phyloP scores from a whole-genome alignment of 2,329 filamentous ascomycete genomes.

The Pseudogymnoascus sp. region DNA sequence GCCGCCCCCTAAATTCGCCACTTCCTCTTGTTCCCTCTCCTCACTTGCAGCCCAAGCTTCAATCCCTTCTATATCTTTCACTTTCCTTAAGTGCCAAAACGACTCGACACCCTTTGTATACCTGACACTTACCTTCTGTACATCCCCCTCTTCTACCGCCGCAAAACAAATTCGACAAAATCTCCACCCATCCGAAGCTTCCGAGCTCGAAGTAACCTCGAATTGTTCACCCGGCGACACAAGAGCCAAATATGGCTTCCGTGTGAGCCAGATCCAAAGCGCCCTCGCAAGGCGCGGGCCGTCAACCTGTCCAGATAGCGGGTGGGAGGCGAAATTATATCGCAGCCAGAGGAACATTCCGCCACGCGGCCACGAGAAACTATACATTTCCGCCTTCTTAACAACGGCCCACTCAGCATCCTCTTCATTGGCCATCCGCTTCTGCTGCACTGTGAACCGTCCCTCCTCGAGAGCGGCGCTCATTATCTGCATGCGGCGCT shows the following conservation, averaged over 20 bases:
- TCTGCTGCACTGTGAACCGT: conserved; percentile 55
- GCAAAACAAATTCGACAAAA: conserved; percentile 79
- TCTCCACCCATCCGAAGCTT: conserved; percentile 52
- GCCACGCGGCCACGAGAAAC: conserved; percentile 70
- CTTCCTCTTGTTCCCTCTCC: background rate
- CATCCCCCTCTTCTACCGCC: conserved; percentile 63
- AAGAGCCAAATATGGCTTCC: conserved; percentile 60
- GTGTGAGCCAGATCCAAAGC: conserved; percentile 63
- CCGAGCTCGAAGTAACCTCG: conserved; percentile 53
- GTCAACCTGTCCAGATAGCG: conserved; percentile 46
- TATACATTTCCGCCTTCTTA: conserved; percentile 63
- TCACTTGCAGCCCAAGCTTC: conserved; percentile 11
- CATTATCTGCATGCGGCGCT: conserved; percentile 76
- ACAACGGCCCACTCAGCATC: conserved; percentile 65
- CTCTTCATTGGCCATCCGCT: conserved; percentile 40
- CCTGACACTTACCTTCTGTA: conserved; percentile 51
- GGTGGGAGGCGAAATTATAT: conserved; percentile 63
- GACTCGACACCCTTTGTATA: conserved; percentile 60
- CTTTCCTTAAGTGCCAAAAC: conserved; percentile 70
- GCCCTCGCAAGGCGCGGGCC: conserved; percentile 51
- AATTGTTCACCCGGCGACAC: conserved; percentile 67
- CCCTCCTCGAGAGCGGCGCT: conserved; percentile 62
- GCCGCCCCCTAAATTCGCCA: background rate
- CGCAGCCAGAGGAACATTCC: conserved; percentile 91
- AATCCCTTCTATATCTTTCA: conserved; percentile 52